Base-by-base conservation (phyloP, 495 filamentous ascomycete genomes). In the Cercophora scortea region DNA sequence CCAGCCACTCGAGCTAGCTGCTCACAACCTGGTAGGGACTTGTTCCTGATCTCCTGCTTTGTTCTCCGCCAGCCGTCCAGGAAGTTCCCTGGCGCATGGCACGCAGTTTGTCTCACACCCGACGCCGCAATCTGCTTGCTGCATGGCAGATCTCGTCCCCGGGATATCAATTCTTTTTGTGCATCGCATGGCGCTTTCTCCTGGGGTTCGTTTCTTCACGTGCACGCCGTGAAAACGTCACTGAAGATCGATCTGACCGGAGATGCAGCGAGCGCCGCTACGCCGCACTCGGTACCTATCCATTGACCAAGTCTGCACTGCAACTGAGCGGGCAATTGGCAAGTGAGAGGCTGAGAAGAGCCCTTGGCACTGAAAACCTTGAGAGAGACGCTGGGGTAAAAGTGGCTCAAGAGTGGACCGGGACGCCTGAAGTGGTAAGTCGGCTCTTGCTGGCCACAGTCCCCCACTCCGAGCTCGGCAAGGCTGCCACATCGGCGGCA, bases 261-360 rank as follows among this genome's bases (percentile, higher is more conserved):
- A 4, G 13, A 9, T n/a, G 17, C 16, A 17, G 41, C 8, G 41
- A 8, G 10, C 3, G 11, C 16, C 8, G 41, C 7, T 25, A 35
- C 25, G n/a, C 44, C 44, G 44, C 11, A 10, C 4, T n/a, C 19
- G 32, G 43, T 4, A 46, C 10, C 16, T 6, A 13, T 32, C 13
- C 25, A 17, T 13, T n/a, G n/a, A n/a, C n/a, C 1, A 34, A 8
- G 8, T 35, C 25, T 46, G 44, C 25, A 45, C 40, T 13, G 44
- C 4, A 13, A n/a, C n/a, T n/a, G n/a, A n/a, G 15, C 13, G 13
- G n/a, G 32, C 49, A 49, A 57, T 57, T 57, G 50, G 35, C 54
- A 45, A 57, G 50, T 57, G 19, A 47, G 54, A 57, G 16, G 45
- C 25, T 25, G 25, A 25, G 25, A 25, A 25, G 25, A 25, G 25